Percentiles rank a stretch among this genome's conserved stretches.
These are phyloP conservation scores for Eucalyptus cloeziana DNA, from an alignment of 345 rosid species.

Conservation along the genomic window DNA sequence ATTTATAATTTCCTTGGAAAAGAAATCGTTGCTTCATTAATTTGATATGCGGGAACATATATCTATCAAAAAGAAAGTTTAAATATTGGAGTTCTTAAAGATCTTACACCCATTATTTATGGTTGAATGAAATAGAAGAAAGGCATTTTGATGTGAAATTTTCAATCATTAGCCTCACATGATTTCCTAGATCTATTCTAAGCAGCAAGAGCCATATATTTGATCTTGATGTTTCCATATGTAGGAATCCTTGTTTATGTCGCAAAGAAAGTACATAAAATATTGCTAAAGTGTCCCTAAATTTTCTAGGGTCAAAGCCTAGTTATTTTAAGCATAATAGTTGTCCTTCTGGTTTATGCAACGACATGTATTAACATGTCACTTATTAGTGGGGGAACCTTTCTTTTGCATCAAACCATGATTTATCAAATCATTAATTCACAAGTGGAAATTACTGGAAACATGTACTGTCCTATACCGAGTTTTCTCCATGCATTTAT, in stretches of 20 bases:
- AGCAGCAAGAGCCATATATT: neutral
- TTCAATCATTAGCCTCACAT: neutral
- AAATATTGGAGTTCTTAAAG: neutral
- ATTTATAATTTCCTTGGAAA: neutral
- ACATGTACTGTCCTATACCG: neutral
- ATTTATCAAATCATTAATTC: neutral
- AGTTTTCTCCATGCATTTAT: neutral
- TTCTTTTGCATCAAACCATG: neutral
- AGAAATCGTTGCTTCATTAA: neutral
- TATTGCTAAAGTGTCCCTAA: neutral
- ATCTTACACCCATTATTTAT: neutral
- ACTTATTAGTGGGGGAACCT: neutral
- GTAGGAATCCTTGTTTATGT: neutral
- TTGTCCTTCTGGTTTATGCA: neutral
- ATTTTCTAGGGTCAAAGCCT: neutral
- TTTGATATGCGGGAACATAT: neutral
- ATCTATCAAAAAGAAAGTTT: too few species aligned
- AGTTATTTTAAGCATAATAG: neutral
- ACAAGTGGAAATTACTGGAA: neutral
- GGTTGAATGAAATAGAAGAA: neutral
- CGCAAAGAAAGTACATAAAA: neutral
- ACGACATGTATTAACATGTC: neutral
- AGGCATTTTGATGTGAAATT: neutral
- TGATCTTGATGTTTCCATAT: neutral
- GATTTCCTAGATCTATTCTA: neutral